Percentiles rank a stretch among this genome's conserved stretches.
phyloP scores from a whole-genome alignment of 2,329 filamentous ascomycete genomes.

The Pseudopithomyces chartarum region DNA sequence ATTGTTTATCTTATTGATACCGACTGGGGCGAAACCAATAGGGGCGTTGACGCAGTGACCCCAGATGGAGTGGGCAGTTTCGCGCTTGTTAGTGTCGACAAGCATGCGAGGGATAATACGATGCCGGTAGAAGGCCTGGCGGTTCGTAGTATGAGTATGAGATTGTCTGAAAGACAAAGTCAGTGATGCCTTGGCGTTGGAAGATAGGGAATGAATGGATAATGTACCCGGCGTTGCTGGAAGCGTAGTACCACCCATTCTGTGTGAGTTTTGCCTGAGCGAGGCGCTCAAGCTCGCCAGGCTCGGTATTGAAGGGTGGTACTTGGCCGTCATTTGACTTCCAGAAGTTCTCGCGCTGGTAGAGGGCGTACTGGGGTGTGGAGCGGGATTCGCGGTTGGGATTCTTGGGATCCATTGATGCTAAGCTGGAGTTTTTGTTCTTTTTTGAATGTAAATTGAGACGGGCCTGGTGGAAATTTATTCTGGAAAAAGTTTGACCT shows the following conservation, averaged over 20 bases:
- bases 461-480: background rate
- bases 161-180: conserved; percentile 42
- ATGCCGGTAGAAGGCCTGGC: conserved; percentile 68
- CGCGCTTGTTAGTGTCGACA: conserved; percentile 62
- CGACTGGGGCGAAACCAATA: conserved; percentile 68
- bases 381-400: conserved; percentile 56
- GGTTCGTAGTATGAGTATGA: conserved; percentile 60
- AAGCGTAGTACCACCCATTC: conserved; percentile 64
- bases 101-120: conserved; percentile 66
- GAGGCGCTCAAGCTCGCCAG: conserved; percentile 62
- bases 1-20: conserved; percentile 70
- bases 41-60: conserved; percentile 64
- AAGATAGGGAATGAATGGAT: background rate
- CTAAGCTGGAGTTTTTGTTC: background rate
- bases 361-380: conserved; percentile 60
- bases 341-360: conserved; percentile 62
- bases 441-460: background rate
- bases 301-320: conserved; percentile 61
- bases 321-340: conserved; percentile 56
- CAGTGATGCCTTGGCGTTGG: background rate
- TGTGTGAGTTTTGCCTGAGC: conserved; percentile 62
- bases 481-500: too few relatives aligned
- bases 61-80: conserved; percentile 64
- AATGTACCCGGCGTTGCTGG: conserved; percentile 57
- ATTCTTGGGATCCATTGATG: conserved; percentile 55